Evolutionary conservation across 2,329 filamentous ascomycete species (phyloP).

Genomic region (Alternaria triticina): DNA sequence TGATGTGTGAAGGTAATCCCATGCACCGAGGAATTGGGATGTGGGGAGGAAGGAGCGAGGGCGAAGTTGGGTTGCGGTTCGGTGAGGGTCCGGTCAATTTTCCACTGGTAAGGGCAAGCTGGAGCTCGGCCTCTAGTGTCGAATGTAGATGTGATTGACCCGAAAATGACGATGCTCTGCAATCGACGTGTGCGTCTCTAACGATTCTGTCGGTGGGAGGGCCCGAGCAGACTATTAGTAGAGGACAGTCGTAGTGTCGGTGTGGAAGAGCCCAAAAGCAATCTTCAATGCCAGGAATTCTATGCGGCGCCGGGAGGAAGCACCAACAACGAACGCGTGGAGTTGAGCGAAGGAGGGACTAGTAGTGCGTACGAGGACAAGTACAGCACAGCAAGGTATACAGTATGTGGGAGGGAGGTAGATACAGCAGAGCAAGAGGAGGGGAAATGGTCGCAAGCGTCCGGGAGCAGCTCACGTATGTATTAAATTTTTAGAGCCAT

Average conservation of each 20-base stretch:
- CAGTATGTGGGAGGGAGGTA: constrained; percentile 2
- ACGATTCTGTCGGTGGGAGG: constrained; percentile 27
- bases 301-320: constrained; percentile 21
- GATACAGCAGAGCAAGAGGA: constrained; percentile 11
- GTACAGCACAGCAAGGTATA: constrained; percentile 11
- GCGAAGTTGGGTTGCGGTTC: constrained; percentile 15
- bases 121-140: constrained; percentile 30
- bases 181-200: neutral
- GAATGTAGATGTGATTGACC: constrained; percentile 21
- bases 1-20: constrained; percentile 37
- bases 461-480: constrained; percentile 5
- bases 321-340: constrained; percentile 26
- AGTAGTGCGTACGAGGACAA: constrained; percentile 14
- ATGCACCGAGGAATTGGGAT: constrained; percentile 29
- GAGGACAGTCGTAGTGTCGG: constrained; percentile 18
- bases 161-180: constrained; percentile 3
- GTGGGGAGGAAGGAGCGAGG: constrained; percentile 12
- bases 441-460: constrained; percentile 5
- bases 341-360: neutral
- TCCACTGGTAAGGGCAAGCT: constrained; percentile 27
- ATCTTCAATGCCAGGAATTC: constrained; percentile 4
- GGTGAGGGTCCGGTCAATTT: constrained; percentile 33
- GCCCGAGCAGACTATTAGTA: constrained; percentile 28
- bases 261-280: constrained; percentile 11
- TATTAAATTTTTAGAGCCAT: constrained; percentile 35